Conservation (phyloP, 441 rosid species). For the Cnidoscolus chayamansa region DNA sequence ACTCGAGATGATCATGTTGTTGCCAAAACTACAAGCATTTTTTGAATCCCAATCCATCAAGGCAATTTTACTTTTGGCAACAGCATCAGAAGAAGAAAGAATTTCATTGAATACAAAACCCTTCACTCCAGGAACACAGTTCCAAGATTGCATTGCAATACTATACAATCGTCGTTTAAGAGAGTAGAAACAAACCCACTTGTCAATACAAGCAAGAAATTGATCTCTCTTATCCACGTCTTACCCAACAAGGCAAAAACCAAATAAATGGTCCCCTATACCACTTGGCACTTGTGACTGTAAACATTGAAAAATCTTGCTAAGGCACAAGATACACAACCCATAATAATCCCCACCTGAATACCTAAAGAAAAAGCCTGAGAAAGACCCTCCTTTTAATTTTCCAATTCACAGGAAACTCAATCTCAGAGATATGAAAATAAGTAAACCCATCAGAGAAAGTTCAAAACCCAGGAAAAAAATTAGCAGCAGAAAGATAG, state of each 20-base stretch:
- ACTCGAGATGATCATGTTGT: constrained; percentile 27
- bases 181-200: constrained; percentile 5
- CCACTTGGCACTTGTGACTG: neutral
- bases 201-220: neutral
- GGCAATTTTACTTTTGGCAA: constrained; percentile 30
- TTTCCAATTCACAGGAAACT: constrained; percentile 15
- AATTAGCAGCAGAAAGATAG: neutral
- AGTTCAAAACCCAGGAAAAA: constrained; percentile 1
- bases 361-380: constrained; percentile 9
- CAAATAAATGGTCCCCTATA: constrained; percentile 5
- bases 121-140: constrained; percentile 38
- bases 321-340: neutral
- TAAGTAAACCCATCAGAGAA: constrained; percentile 13
- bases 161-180: constrained; percentile 15
- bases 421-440: constrained; percentile 21
- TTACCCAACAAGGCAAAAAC: neutral
- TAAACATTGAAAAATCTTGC: constrained; percentile 12
- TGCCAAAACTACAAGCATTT: constrained; percentile 28
- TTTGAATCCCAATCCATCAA: constrained; percentile 37
- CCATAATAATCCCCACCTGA: constrained; percentile 8
- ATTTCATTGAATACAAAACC: constrained; percentile 30
- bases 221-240: neutral
- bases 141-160: constrained; percentile 46
- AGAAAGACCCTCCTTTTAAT: constrained; percentile 10
- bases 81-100: constrained; percentile 34